phyloP scores from a whole-genome alignment of 1,284 basidiomycete genomes.

The Pulchroboletus neoregius region DNA sequence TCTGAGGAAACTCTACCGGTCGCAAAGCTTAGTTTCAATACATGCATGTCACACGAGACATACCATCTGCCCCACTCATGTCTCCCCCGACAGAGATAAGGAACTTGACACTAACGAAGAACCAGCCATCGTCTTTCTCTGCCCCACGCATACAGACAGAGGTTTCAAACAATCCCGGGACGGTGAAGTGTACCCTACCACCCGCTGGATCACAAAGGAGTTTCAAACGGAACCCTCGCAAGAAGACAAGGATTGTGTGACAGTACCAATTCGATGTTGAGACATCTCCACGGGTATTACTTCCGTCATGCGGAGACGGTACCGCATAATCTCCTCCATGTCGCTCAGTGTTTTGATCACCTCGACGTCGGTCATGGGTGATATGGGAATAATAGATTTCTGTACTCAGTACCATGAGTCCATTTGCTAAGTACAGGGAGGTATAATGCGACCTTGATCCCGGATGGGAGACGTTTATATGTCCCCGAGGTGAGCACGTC shows the following conservation, averaged over 20 bases:
- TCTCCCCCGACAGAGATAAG: constrained; percentile 72
- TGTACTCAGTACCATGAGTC: constrained; percentile 32
- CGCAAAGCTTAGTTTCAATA: constrained; percentile 1
- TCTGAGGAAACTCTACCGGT: constrained; percentile 61
- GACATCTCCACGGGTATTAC: constrained; percentile 75
- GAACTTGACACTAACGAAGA: constrained; percentile 75
- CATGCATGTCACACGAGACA: constrained; percentile 2
- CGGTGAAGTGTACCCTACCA: constrained; percentile 75
- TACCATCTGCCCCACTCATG: constrained; percentile 66
- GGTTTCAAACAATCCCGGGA: constrained; percentile 70
- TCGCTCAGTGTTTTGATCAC: constrained; percentile 62
- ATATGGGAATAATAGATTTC: constrained; percentile 64
- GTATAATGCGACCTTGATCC: constrained; percentile 58
- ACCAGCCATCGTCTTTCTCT: constrained; percentile 71
- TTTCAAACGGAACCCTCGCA: constrained; percentile 17
- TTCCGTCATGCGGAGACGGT: constrained; percentile 70
- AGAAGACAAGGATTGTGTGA: constrained; percentile 10
- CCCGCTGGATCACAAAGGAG: constrained; percentile 43
- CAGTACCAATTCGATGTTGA: constrained; percentile 62
- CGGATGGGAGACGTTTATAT: constrained; percentile 73
- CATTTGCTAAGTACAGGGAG: constrained; percentile 15
- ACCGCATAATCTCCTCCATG: constrained; percentile 74
- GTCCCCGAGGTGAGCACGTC: constrained; percentile 82
- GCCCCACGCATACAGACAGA: constrained; percentile 71
- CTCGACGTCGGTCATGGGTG: constrained; percentile 64